Conservation (phyloP, 345 rosid species). For the Citrus mangshanensis region DNA sequence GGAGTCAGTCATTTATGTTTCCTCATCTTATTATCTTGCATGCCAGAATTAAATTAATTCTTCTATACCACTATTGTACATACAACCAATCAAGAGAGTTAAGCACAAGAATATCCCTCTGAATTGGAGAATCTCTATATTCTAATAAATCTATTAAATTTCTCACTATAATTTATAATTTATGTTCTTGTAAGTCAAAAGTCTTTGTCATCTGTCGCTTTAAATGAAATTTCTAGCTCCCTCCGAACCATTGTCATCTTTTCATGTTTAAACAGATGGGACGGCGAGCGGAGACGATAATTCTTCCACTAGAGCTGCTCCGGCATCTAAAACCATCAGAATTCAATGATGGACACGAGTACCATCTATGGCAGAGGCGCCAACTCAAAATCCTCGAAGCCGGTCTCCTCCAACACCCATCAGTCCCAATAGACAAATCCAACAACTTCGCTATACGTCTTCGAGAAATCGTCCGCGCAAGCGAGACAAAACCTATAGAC, state of each 20-base stretch:
- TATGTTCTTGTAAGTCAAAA: too few relatives aligned
- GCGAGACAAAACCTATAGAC: slow-evolving; percentile 53
- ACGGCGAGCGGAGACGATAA: slow-evolving; percentile 77
- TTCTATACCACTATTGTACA: too few relatives aligned
- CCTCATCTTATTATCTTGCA: too few relatives aligned
- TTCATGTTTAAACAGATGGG: slow-evolving; percentile 46
- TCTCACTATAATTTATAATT: too few relatives aligned
- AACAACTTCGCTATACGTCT: slow-evolving; percentile 52
- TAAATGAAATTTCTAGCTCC: too few relatives aligned
- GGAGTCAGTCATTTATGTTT: too few relatives aligned
- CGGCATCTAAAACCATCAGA: slow-evolving; percentile 81
- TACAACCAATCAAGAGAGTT: too few relatives aligned
- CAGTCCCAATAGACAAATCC: slow-evolving; percentile 62
- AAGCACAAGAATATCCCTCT: too few relatives aligned
- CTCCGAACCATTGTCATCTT: neutral
- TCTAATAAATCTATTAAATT: too few relatives aligned
- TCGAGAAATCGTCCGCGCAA: slow-evolving; percentile 50
- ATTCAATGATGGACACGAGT: slow-evolving; percentile 63
- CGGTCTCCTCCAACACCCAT: slow-evolving; percentile 74
- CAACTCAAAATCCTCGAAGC: slow-evolving; percentile 75
- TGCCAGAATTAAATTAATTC: too few relatives aligned
- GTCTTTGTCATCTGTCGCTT: too few relatives aligned
- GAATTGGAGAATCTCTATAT: too few relatives aligned
- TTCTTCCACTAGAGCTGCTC: slow-evolving; percentile 84
- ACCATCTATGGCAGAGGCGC: slow-evolving; percentile 78